Percentiles rank a stretch among this genome's conserved stretches.
Evolutionary conservation across 768 basidiomycete species (phyloP).

Genomic region (Pulveroboletus sp.): DNA sequence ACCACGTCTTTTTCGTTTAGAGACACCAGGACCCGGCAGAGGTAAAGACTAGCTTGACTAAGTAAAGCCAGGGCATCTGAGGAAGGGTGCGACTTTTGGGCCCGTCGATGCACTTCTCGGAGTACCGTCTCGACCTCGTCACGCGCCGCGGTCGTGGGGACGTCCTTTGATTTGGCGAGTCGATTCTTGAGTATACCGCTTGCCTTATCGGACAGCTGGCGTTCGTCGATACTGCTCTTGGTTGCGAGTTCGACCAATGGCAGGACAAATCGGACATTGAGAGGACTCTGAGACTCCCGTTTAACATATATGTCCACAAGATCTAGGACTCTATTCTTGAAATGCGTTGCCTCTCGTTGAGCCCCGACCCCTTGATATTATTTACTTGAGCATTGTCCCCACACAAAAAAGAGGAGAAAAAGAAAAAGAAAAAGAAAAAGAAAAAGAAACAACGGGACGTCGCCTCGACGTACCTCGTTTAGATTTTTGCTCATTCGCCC

Average conservation of each 20-base stretch:
- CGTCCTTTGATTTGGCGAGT: constrained; percentile 69
- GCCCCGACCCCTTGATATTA: constrained; percentile 49
- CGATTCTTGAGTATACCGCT: constrained; percentile 71
- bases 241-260: constrained; percentile 76
- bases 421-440: neutral
- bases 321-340: constrained; percentile 94
- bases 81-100: constrained; percentile 58
- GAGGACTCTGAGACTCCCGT: constrained; percentile 69
- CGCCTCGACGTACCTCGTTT: constrained; percentile 52
- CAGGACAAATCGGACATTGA: constrained; percentile 60
- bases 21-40: constrained; percentile 49
- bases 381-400: neutral
- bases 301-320: constrained; percentile 84
- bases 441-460: neutral
- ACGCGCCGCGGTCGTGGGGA: constrained; percentile 35
- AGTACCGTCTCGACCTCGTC: constrained; percentile 44
- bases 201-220: constrained; percentile 86
- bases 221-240: constrained; percentile 67
- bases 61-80: constrained; percentile 60
- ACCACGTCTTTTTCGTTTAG: constrained; percentile 39
- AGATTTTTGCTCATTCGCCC: constrained; percentile 53
- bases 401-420: neutral
- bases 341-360: constrained; percentile 88
- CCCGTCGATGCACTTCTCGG: constrained; percentile 64
- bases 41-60: constrained; percentile 65